These are phyloP conservation scores for Penicillium sp. DNA, from an alignment of 2,329 filamentous ascomycete species.

Conservation along the genomic window DNA sequence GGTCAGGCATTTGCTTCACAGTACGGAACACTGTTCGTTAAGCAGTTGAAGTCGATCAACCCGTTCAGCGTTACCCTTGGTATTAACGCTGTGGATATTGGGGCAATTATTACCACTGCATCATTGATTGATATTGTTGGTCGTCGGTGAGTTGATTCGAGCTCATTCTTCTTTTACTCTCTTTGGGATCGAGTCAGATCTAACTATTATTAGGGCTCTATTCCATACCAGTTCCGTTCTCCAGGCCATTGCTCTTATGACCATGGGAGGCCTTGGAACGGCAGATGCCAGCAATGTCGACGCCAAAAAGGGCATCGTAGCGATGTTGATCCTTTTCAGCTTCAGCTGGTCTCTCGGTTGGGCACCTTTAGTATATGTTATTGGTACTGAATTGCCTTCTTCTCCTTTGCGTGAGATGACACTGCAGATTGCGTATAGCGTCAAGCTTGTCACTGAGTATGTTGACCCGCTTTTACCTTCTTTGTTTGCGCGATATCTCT, in stretches of 20 bases:
- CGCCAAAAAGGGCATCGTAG: conserved; percentile 32
- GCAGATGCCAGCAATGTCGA: conserved; percentile 22
- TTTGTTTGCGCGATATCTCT: no score
- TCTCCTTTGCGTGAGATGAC: conserved; percentile 29
- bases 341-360: conserved; percentile 39
- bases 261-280: conserved; percentile 45
- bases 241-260: conserved; percentile 36
- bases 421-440: conserved; percentile 13
- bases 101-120: conserved; percentile 19
- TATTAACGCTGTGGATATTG: conserved; percentile 11
- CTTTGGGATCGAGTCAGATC: not conserved
- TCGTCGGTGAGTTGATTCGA: conserved; percentile 13
- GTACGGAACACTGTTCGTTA: conserved; percentile 19
- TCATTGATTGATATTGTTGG: conserved; percentile 25
- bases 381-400: conserved; percentile 40
- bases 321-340: conserved; percentile 36
- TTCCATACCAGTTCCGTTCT: conserved; percentile 29
- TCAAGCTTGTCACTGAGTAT: conserved; percentile 18
- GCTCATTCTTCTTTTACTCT: not conserved
- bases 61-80: conserved; percentile 17
- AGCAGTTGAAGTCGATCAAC: conserved; percentile 20
- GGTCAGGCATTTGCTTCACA: conserved; percentile 16
- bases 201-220: conserved; percentile 2
- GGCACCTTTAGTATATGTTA: conserved; percentile 42
- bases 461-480: no score